Conservation (phyloP, 768 basidiomycete genomes). For the Xerocomus potaroensis region DNA sequence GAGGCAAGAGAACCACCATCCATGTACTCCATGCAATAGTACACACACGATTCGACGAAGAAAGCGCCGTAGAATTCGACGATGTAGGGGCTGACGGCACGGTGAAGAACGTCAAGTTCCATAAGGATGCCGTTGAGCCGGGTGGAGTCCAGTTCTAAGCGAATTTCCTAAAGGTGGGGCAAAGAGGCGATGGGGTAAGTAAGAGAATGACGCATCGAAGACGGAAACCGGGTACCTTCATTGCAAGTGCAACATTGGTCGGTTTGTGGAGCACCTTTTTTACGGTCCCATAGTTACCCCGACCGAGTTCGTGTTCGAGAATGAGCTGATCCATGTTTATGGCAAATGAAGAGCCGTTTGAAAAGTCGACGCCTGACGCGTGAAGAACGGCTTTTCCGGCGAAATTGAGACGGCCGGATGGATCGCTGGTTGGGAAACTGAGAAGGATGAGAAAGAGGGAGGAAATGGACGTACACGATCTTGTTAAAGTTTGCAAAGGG, state of each 20-base stretch:
- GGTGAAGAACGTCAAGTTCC: conserved; percentile 97
- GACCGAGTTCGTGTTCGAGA: conserved; percentile 89
- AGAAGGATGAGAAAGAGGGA: conserved; percentile 1
- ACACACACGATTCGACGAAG: conserved; percentile 99
- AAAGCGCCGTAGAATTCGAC: conserved; percentile 99
- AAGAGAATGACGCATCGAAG: conserved; percentile 8
- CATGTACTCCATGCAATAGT: conserved; percentile 99
- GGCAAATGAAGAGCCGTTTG: conserved; percentile 81
- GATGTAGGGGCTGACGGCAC: conserved; percentile 85
- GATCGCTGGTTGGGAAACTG: conserved; percentile 56
- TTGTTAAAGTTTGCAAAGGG: conserved; percentile 92
- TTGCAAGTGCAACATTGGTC: conserved; percentile 95
- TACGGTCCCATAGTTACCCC: conserved; percentile 96
- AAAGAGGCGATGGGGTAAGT: conserved; percentile 1
- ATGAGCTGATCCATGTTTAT: conserved; percentile 95
- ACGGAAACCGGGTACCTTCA: conserved; percentile 68
- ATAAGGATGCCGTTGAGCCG: conserved; percentile 96
- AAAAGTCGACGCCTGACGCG: conserved; percentile 84
- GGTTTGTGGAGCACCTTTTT: conserved; percentile 93
- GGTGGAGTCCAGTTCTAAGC: conserved; percentile 88
- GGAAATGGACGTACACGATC: conserved; percentile 70
- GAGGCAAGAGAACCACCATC: conserved; percentile 95
- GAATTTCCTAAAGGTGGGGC: conserved; percentile 73
- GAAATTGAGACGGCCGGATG: conserved; percentile 93
- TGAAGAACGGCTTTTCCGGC: conserved; percentile 90